Percentiles rank a stretch among this genome's conserved stretches.
These are phyloP conservation scores for Elaeis oleifera DNA, from an alignment of 202 grass and related monocot genomes.

Conservation along the genomic window DNA sequence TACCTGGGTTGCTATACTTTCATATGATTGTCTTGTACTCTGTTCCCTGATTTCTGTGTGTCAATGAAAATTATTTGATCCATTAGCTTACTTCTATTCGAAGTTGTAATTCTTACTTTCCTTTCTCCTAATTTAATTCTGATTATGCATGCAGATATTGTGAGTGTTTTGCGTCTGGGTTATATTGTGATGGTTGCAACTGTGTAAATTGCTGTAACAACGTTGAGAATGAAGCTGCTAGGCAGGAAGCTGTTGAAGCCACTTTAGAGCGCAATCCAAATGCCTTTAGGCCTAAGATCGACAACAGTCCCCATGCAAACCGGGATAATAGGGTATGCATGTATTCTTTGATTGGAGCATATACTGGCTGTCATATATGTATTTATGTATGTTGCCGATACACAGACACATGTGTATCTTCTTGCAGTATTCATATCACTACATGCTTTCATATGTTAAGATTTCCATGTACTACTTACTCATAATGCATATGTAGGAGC, in stretches of 20 bases:
- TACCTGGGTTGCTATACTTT: too few relatives aligned
- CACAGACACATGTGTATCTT: too few relatives aligned
- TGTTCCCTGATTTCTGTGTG: too few relatives aligned
- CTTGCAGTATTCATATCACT: too few relatives aligned
- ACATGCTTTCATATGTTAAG: too few relatives aligned
- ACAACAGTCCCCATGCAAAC: constrained; percentile 62
- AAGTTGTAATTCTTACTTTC: constrained; percentile 5
- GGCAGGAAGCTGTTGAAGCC: constrained; percentile 80
- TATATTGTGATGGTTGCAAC: constrained; percentile 94
- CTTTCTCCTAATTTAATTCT: constrained; percentile 7
- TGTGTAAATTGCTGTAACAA: constrained; percentile 92
- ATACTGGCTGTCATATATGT: background rate
- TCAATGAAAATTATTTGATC: too few relatives aligned
- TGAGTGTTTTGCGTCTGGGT: constrained; percentile 89
- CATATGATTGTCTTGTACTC: too few relatives aligned
- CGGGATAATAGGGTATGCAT: constrained; percentile 65
- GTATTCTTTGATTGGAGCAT: constrained; percentile 15
- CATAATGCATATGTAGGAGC: too few relatives aligned
- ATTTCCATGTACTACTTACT: too few relatives aligned
- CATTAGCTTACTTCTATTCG: too few relatives aligned
- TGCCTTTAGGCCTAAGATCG: constrained; percentile 97
- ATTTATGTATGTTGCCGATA: too few relatives aligned
- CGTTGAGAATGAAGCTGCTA: constrained; percentile 75
- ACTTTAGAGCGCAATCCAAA: constrained; percentile 92
- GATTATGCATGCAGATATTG: constrained; percentile 56